Base-by-base conservation (phyloP, 176 grass and related monocot genomes). In the Eleusine indica region DNA sequence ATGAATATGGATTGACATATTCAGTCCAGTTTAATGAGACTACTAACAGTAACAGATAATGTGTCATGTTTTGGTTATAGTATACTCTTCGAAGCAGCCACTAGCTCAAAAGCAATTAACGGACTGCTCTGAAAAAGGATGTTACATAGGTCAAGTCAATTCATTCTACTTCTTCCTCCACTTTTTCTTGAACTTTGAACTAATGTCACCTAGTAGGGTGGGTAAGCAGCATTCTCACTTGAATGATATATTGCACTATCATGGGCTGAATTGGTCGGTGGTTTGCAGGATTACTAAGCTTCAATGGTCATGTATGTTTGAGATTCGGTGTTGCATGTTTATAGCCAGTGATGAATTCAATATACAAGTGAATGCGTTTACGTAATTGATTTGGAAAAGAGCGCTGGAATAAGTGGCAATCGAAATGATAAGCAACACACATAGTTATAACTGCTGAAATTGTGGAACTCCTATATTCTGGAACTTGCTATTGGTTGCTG, bases 341-440 rank as follows among this genome's bases (percentile, higher is more conserved):
- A 44, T n/a, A 28, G 9, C 56, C 4, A 3, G 40, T 70, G 28
- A 29, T 58, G 56, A 14, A 85, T 17, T 47, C 30, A n/a, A 17
- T 49, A 25, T 71, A 49, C 52, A 61, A 51, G 14, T 52, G 6
- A 35, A 2, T 43, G n/a, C 51, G 11, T 76, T 70, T 70, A 70
- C 28, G 40, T 15, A 80, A 79, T 64, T 25, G 35, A 71, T 9
- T 66, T 83, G 68, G 12, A 76, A 52, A 4, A 85, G 37, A 89
- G 71, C 32, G 6, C 4, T 21, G 28, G 43, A 57, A 43, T 54
- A 3, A 14, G 44, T 75, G 73, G 25, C 17, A 51, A 67, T 25
- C 32, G 54, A 37, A 78, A 51, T 53, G 4, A 22, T 75, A 18
- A 64, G 77, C 76, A 67, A 81, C 67, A 0, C 4, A 19, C 54